Evolutionary conservation across 768 basidiomycete genomes (phyloP).

Genomic region (Paxillus ammoniavirescens): DNA sequence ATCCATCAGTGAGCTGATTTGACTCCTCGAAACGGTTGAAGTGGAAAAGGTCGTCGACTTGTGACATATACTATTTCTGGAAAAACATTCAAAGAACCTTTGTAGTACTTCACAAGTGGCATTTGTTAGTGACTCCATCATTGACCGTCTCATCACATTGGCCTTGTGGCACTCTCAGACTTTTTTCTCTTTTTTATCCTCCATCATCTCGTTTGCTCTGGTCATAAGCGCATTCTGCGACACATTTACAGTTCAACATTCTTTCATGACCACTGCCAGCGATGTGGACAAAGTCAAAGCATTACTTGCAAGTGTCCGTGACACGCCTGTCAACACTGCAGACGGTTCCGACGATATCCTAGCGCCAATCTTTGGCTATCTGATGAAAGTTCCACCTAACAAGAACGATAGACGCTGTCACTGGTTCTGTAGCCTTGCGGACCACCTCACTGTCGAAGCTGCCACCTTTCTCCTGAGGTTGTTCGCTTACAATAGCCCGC

Average conservation of each 20-base stretch:
- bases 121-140: background rate
- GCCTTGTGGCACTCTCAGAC: background rate
- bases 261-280: slow-evolving; percentile 24
- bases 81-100: background rate
- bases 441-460: slow-evolving; percentile 54
- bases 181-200: background rate
- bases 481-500: slow-evolving; percentile 67
- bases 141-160: background rate
- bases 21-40: background rate
- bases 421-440: slow-evolving; percentile 78
- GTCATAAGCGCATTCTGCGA: background rate
- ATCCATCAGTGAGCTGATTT: slow-evolving; percentile 45
- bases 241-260: background rate
- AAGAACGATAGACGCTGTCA: slow-evolving; percentile 47
- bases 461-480: slow-evolving; percentile 83
- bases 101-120: background rate
- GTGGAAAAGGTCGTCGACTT: background rate
- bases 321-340: slow-evolving; percentile 53
- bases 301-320: slow-evolving; percentile 55
- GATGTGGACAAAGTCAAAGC: slow-evolving; percentile 40
- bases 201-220: background rate
- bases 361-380: slow-evolving; percentile 47
- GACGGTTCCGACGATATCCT: slow-evolving; percentile 50
- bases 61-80: slow-evolving; percentile 20
- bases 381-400: slow-evolving; percentile 46